Percentiles rank a stretch among this genome's conserved stretches.
Evolutionary conservation across 2,329 filamentous ascomycete species (phyloP).

Genomic region (Colletotrichum eleusines): DNA sequence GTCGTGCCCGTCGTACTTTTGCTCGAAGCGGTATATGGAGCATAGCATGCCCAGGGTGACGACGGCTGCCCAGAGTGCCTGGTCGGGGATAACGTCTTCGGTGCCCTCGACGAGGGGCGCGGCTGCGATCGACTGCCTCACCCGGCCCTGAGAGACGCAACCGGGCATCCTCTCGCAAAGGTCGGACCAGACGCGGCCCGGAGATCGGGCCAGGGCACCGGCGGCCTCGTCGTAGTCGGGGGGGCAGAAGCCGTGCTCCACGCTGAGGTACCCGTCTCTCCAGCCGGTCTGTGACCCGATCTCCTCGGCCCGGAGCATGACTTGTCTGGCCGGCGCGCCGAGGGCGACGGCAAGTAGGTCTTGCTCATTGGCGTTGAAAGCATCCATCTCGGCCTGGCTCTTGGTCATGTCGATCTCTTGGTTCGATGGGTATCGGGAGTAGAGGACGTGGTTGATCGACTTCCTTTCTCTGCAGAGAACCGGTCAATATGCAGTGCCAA

Average conservation of each 20-base stretch:
- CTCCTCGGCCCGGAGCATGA: conserved; percentile 64
- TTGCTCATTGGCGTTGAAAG: conserved; percentile 60
- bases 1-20: conserved; percentile 63
- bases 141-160: conserved; percentile 61
- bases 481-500: conserved; percentile 18
- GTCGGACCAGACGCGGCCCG: conserved; percentile 65
- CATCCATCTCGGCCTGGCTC: conserved; percentile 55
- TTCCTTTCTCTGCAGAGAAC: conserved; percentile 55
- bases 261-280: conserved; percentile 64
- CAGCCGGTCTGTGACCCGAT: conserved; percentile 63
- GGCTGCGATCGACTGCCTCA: conserved; percentile 61
- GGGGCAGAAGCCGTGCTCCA: conserved; percentile 65
- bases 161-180: conserved; percentile 66
- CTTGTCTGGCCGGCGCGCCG: conserved; percentile 66
- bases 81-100: conserved; percentile 62
- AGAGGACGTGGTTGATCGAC: conserved; percentile 62
- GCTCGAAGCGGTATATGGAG: conserved; percentile 66
- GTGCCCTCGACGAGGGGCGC: conserved; percentile 63
- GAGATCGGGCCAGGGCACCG: conserved; percentile 59
- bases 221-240: conserved; percentile 63
- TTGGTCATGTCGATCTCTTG: conserved; percentile 56
- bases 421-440: conserved; percentile 56
- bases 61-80: conserved; percentile 64
- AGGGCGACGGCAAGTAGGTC: conserved; percentile 65
- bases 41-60: conserved; percentile 65